Conservation (phyloP, 148 eudicot species). For the Rhododendron mucronatum region DNA sequence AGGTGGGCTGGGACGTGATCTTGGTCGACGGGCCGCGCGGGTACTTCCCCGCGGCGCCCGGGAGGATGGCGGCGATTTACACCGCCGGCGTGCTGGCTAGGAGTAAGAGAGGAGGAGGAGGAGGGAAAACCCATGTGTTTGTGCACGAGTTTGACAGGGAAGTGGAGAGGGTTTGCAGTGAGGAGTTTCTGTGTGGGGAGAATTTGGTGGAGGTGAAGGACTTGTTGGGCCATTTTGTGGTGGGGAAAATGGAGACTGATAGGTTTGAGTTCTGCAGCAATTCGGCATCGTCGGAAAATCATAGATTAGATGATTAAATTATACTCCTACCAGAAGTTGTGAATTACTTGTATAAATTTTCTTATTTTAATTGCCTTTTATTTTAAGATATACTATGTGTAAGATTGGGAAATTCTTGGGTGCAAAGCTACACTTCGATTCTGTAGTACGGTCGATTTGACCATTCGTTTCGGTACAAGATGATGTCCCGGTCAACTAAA, state of each 20-base stretch:
- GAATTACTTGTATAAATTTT: not conserved
- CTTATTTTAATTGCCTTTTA: too few species aligned
- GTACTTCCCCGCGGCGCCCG: conserved; percentile 45
- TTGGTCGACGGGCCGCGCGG: conserved; percentile 85
- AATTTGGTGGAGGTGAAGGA: conserved; percentile 62
- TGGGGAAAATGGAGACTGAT: conserved; percentile 21
- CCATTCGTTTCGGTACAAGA: too few species aligned
- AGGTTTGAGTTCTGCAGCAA: conserved; percentile 26
- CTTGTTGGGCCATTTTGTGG: conserved; percentile 64
- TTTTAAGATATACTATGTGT: too few species aligned
- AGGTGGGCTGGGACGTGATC: conserved; percentile 67
- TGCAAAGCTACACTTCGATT: too few species aligned
- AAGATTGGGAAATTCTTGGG: too few species aligned
- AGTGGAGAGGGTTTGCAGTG: conserved; percentile 61
- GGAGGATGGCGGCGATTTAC: conserved; percentile 68
- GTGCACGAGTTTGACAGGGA: conserved; percentile 74
- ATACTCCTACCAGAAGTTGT: not conserved
- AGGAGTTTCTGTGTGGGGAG: conserved; percentile 72
- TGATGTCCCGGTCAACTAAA: too few species aligned
- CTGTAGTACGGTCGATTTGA: accelerated
- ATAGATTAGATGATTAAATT: not conserved
- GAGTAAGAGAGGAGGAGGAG: conserved; percentile 33
- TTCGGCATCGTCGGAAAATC: not conserved
- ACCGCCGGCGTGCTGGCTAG: conserved; percentile 73
- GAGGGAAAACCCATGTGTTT: conserved; percentile 53